A percentile compares a stretch with the other conserved stretches of the same genome.
Evolutionary conservation across 495 filamentous ascomycete genomes (phyloP).

Genomic region (Aspergillus avenaceus): DNA sequence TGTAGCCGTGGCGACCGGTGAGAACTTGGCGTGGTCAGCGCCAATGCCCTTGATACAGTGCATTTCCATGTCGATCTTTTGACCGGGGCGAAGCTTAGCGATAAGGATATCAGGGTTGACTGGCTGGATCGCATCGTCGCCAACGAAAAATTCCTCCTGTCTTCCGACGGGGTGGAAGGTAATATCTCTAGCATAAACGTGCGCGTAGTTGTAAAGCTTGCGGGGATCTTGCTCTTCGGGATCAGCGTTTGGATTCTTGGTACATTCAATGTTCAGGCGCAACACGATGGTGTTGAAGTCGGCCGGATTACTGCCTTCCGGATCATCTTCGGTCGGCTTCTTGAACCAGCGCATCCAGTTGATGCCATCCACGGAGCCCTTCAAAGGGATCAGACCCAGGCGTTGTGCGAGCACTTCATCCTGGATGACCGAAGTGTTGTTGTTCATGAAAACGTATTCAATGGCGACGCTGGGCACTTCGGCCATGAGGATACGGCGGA

Average conservation of each 20-base stretch:
- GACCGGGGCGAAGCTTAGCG: constrained; percentile 89
- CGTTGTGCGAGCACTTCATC: constrained; percentile 92
- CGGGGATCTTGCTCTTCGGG: constrained; percentile 71
- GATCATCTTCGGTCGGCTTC: constrained; percentile 52
- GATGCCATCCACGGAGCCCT: constrained; percentile 69
- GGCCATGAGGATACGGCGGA: constrained; percentile 93
- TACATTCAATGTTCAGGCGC: constrained; percentile 69
- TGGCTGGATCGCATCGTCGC: constrained; percentile 60
- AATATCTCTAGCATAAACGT: constrained; percentile 83
- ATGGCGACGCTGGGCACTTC: constrained; percentile 94
- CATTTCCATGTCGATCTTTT: constrained; percentile 76
- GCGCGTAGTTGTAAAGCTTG: constrained; percentile 77
- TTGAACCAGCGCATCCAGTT: constrained; percentile 75
- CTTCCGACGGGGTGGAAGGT: constrained; percentile 67
- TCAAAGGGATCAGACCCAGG: constrained; percentile 86
- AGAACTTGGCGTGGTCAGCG: constrained; percentile 95
- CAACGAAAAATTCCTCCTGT: constrained; percentile 65
- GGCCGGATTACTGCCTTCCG: constrained; percentile 44
- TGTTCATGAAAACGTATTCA: constrained; percentile 82
- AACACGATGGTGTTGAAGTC: constrained; percentile 82
- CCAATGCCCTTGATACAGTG: constrained; percentile 93
- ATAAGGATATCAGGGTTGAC: constrained; percentile 91
- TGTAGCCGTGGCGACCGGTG: constrained; percentile 87
- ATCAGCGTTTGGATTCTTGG: constrained; percentile 65
- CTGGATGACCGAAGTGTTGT: constrained; percentile 96